Conservation (phyloP, 768 basidiomycete genomes). For the Lentinus tigrinus region DNA sequence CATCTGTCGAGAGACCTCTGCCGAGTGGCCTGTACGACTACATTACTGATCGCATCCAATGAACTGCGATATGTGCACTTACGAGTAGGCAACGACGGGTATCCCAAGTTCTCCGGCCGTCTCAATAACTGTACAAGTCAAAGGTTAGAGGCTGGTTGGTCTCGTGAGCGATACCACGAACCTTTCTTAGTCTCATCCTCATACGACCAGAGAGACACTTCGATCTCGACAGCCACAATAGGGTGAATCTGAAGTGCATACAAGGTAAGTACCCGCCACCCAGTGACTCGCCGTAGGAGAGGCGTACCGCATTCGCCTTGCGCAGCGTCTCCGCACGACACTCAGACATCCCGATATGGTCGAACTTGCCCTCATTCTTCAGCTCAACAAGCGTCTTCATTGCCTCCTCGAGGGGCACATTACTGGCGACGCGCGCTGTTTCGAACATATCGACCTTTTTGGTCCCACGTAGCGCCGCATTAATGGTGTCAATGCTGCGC, state of each 20-base stretch:
- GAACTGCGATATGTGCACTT: constrained; percentile 6
- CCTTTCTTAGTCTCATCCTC: constrained; percentile 48
- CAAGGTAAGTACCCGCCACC: background rate
- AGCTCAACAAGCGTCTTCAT: constrained; percentile 7
- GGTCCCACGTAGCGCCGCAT: background rate
- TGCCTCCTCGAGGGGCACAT: background rate
- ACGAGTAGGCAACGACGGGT: constrained; percentile 60
- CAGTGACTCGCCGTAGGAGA: no score
- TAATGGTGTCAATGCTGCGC: constrained; percentile 28
- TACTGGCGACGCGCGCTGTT: background rate
- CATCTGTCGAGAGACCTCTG: constrained; percentile 50
- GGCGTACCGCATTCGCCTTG: constrained; percentile 33
- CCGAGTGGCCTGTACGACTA: constrained; percentile 39
- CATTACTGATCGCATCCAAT: no score
- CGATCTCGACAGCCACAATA: constrained; percentile 61
- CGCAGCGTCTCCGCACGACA: constrained; percentile 46
- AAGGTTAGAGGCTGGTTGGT: no score
- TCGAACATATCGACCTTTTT: background rate
- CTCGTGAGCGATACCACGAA: constrained; percentile 5
- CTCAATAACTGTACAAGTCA: constrained; percentile 40
- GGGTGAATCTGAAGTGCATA: constrained; percentile 36
- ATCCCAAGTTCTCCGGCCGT: constrained; percentile 53
- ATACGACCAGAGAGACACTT: constrained; percentile 59
- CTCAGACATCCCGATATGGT: constrained; percentile 43
- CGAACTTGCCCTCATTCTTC: constrained; percentile 25